phyloP scores from a whole-genome alignment of 169 alveolate genomes.

The Plasmodium cynomolgi region DNA sequence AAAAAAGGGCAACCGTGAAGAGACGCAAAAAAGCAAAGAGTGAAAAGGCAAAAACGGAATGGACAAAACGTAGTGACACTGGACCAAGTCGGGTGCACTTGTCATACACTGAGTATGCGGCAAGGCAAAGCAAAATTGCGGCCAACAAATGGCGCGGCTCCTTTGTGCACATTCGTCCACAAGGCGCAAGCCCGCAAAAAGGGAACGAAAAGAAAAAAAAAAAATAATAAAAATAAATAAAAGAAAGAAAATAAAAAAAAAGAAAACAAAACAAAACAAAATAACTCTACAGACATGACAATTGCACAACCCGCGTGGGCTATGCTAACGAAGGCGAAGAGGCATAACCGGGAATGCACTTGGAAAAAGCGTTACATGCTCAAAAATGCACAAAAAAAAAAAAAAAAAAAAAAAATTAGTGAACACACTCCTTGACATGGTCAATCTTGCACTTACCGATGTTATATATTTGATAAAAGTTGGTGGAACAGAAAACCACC shows the following conservation, averaged over 20 bases:
- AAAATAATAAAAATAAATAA: neutral
- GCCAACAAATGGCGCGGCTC: neutral
- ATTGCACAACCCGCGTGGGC: neutral
- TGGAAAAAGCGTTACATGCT: constrained; percentile 19
- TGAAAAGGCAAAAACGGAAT: neutral
- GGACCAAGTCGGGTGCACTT: neutral
- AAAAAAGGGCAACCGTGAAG: neutral
- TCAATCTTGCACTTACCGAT: constrained; percentile 16
- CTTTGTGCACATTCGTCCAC: neutral
- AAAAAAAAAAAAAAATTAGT: neutral
- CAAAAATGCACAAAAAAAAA: constrained; percentile 9
- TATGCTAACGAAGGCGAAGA: neutral
- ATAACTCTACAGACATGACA: neutral
- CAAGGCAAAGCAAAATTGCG: neutral
- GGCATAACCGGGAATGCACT: neutral
- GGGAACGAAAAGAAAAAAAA: neutral
- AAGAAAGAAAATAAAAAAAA: neutral
- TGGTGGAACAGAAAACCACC: constrained; percentile 74
- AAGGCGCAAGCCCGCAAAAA: neutral
- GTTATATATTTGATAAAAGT: constrained; percentile 69
- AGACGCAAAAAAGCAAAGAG: neutral
- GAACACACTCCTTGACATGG: neutral
- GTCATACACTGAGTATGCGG: neutral
- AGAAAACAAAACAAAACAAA: neutral
- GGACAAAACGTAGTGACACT: neutral